Evolutionary conservation across 805 yeast species (phyloP).

Genomic region (Debaryomyces prosopidis): DNA sequence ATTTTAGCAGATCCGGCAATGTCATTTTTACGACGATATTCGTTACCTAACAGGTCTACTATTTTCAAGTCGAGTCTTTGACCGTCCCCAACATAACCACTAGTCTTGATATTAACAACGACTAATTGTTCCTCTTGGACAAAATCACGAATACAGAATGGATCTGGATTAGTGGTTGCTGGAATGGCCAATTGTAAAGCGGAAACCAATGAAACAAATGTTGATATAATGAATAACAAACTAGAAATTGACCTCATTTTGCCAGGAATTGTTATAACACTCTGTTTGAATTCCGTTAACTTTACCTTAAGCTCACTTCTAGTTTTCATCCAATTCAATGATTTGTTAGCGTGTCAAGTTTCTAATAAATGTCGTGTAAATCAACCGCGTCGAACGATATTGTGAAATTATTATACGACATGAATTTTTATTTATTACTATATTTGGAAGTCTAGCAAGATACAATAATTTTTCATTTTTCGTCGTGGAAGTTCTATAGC

Average conservation of each 20-base stretch:
- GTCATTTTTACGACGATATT: slow-evolving; percentile 71
- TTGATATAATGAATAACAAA: slow-evolving; percentile 13
- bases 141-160: slow-evolving; percentile 90
- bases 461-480: neutral
- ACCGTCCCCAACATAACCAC: slow-evolving; percentile 84
- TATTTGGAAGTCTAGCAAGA: slow-evolving; percentile 5
- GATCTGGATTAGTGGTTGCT: slow-evolving; percentile 48
- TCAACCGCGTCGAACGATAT: too few relatives aligned
- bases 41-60: slow-evolving; percentile 81
- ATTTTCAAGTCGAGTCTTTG: slow-evolving; percentile 70
- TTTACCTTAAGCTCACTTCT: too few relatives aligned
- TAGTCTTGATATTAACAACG: slow-evolving; percentile 74
- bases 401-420: neutral
- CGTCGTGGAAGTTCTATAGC: too few relatives aligned
- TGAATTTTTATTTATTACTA: neutral
- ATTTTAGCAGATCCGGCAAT: slow-evolving; percentile 70
- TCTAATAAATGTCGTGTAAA: neutral
- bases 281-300: neutral
- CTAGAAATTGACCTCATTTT: neutral
- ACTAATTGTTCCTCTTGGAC: slow-evolving; percentile 83
- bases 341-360: slow-evolving; percentile 4
- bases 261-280: neutral
- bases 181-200: slow-evolving; percentile 56
- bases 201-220: slow-evolving; percentile 23
- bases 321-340: neutral